Base-by-base conservation (phyloP, 768 basidiomycete species). In the Dacryopinax spathularia region DNA sequence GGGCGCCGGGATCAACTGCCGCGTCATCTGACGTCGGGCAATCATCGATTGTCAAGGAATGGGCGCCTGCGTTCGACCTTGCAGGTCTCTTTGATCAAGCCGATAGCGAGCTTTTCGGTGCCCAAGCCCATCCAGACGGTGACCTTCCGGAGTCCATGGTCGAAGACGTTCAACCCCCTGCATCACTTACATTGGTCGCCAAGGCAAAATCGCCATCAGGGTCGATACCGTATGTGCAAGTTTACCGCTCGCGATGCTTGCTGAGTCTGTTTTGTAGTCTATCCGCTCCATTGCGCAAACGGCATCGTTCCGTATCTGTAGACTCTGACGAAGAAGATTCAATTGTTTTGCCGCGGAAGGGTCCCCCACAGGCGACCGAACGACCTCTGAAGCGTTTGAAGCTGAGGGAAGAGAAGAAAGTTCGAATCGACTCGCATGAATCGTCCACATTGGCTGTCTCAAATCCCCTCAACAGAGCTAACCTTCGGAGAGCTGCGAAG, bases 61-160 rank as follows among this genome's bases (percentile, higher is more conserved):
- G 91, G 27, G 84, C 85, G 10, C 83, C 86, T 64, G 87, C 91
- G 1, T 96, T 98, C 70, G 83, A 87, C 65, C 73, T 88, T 1
- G 89, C 83, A 12, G 93, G 87, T 0, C 74, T 97, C 3, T 93
- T 95, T 67, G 84, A 85, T 4, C 82, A 80, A 37, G 86, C 88
- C 0, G 92, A 92, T 70, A 84, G 83, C 12, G 87, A 85, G n/a
- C 90, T 89, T 9, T 89, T 89, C 65, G 82, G 78, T 4, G 77
- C 81, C 64, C 80, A 79, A 41, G 76, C 75, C 20, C 70, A 72
- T 15, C 69, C 69, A 4, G 70, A 70, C 37, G 78, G 80, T 18
- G 70, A 72, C 33, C 75, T 71, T 34, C 69, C 66, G 18, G 75
- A 74, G 27, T 73, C 72, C 63, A 74, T 78, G 70, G 74, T 74